Evolutionary conservation across 148 eudicot species (phyloP).

Genomic region (Suaeda aralocaspica): DNA sequence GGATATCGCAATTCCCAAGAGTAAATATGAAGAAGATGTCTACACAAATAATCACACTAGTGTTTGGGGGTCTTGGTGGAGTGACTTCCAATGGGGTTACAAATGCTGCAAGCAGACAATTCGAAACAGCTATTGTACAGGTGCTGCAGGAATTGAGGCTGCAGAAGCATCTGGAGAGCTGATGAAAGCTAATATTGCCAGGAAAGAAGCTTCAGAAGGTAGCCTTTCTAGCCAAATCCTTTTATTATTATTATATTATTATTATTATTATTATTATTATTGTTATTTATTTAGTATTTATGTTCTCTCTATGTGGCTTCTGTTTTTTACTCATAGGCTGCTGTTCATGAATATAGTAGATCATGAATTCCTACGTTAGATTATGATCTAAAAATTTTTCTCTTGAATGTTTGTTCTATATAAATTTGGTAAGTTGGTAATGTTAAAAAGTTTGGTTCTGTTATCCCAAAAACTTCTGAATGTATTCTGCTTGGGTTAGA

Average conservation of each 20-base stretch:
- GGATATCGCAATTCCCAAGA: constrained; percentile 68
- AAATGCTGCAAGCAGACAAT: constrained; percentile 72
- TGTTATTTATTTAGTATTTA: background rate
- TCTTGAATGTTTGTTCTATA: too few species aligned
- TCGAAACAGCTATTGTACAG: constrained; percentile 83
- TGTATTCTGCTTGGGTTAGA: too few species aligned
- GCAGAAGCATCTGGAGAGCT: constrained; percentile 83
- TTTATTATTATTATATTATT: constrained; percentile 2
- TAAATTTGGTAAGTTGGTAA: too few species aligned
- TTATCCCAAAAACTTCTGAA: too few species aligned
- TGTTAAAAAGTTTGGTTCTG: too few species aligned
- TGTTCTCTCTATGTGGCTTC: background rate
- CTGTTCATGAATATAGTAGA: too few species aligned
- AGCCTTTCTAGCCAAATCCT: background rate
- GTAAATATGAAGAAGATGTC: constrained; percentile 93
- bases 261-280: constrained; percentile 8
- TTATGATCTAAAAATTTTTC: too few species aligned
- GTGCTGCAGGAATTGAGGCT: constrained; percentile 95
- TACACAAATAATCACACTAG: constrained; percentile 65
- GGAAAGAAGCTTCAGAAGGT: constrained; percentile 88
- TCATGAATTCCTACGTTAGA: too few species aligned
- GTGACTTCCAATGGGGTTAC: constrained; percentile 89
- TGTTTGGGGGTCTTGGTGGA: constrained; percentile 98
- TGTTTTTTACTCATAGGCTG: too few species aligned
- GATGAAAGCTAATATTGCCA: constrained; percentile 90